These are phyloP conservation scores for Auxenochlorella protothecoides DNA, from an alignment of 139 green algal genomes.

Conservation along the genomic window DNA sequence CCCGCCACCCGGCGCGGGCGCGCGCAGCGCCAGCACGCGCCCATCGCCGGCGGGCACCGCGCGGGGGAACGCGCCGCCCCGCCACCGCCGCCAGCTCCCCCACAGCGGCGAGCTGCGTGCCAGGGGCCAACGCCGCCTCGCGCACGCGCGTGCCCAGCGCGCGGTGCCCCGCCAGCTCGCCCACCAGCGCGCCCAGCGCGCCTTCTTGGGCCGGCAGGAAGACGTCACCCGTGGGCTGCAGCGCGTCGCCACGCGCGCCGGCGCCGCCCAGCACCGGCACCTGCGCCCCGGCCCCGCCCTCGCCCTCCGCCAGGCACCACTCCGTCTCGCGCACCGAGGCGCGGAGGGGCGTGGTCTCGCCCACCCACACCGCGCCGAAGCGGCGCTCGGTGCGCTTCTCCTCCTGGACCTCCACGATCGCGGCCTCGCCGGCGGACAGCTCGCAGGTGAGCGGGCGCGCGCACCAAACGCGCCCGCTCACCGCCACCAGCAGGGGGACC, in stretches of 20 bases:
- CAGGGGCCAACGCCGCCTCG: slow-evolving; percentile 12
- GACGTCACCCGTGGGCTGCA: slow-evolving; percentile 11
- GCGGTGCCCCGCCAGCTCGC: slow-evolving; percentile 8
- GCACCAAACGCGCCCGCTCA: slow-evolving; percentile 20
- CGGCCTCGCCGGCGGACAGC: slow-evolving; percentile 12
- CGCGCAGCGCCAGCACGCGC: slow-evolving; percentile 6
- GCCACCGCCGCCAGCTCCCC: slow-evolving; percentile 16
- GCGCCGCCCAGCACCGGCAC: slow-evolving; percentile 18
- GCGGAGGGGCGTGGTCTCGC: slow-evolving; percentile 4
- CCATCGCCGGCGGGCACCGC: slow-evolving; percentile 8
- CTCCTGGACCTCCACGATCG: slow-evolving; percentile 17
- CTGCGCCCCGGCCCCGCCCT: neutral
- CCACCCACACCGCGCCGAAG: slow-evolving; percentile 6
- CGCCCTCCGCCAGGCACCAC: slow-evolving; percentile 13
- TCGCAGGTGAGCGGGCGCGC: slow-evolving; percentile 8
- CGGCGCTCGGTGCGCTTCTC: slow-evolving; percentile 15
- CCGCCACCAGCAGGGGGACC: slow-evolving; percentile 19
- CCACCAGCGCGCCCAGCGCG: neutral
- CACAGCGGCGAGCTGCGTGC: slow-evolving; percentile 15
- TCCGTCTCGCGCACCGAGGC: slow-evolving; percentile 7
- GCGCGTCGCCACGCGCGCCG: slow-evolving; percentile 5
- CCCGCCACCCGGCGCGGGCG: neutral
- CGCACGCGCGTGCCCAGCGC: slow-evolving; percentile 1
- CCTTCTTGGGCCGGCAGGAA: neutral
- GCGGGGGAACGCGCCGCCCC: slow-evolving; percentile 5